Evolutionary conservation across 441 rosid genomes (phyloP).

Genomic region (Biscutella laevigata): DNA sequence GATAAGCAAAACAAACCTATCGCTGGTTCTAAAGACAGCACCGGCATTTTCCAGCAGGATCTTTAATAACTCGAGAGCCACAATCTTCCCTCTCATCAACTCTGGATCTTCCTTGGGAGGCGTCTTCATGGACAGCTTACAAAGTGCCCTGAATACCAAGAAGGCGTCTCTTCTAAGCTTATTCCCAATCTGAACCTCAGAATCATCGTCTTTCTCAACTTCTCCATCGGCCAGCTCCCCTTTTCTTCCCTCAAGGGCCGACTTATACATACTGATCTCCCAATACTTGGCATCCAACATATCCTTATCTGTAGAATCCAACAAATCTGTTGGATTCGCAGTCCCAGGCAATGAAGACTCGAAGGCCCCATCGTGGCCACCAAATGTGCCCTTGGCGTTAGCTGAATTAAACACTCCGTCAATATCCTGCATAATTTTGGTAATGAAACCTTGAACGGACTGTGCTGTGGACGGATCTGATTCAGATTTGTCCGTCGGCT

Average conservation of each 20-base stretch:
- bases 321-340: constrained; percentile 85
- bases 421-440: constrained; percentile 87
- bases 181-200: constrained; percentile 97
- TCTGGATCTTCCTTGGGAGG: constrained; percentile 98
- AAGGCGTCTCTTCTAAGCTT: constrained; percentile 96
- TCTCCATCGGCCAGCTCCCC: constrained; percentile 92
- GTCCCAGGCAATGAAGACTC: constrained; percentile 83
- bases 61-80: constrained; percentile 92
- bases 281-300: constrained; percentile 99
- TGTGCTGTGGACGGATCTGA: constrained; percentile 73
- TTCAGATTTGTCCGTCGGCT: constrained; percentile 76
- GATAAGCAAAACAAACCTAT: constrained; percentile 45
- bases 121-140: constrained; percentile 98
- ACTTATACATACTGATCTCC: constrained; percentile 99
- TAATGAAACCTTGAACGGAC: constrained; percentile 95
- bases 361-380: constrained; percentile 84
- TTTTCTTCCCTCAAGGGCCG: constrained; percentile 95
- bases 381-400: constrained; percentile 42
- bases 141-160: constrained; percentile 95
- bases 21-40: constrained; percentile 93
- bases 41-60: constrained; percentile 97
- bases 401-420: constrained; percentile 71
- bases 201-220: constrained; percentile 77
- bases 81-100: constrained; percentile 92
- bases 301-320: constrained; percentile 97